Percentiles rank a stretch among this genome's conserved stretches.
Evolutionary conservation across 306 rosid species (phyloP).

Genomic region (Lupinus albus): DNA sequence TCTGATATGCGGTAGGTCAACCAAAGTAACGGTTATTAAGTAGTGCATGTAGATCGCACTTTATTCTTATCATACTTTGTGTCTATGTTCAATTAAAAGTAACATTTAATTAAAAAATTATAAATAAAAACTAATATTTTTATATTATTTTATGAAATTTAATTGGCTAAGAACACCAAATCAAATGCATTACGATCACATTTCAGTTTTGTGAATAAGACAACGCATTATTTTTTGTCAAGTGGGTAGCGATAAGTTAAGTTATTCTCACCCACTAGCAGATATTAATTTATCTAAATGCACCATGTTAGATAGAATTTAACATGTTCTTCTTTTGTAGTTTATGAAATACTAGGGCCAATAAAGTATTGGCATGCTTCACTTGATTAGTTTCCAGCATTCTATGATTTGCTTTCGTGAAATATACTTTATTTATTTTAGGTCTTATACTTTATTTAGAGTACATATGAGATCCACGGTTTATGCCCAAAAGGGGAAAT

Average conservation of each 20-base stretch:
- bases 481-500: conserved; percentile 1
- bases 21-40: no score
- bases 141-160: no score
- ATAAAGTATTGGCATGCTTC: conserved; percentile 28
- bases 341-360: conserved; percentile 3
- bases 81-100: no score
- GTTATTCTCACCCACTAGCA: conserved; percentile 12
- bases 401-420: conserved; percentile 37
- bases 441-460: conserved; percentile 41
- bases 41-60: no score
- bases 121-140: no score
- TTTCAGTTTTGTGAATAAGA: no score
- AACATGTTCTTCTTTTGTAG: conserved; percentile 42
- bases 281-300: conserved; percentile 5
- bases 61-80: no score
- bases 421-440: not conserved
- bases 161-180: no score
- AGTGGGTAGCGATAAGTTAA: conserved; percentile 34
- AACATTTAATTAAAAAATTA: no score
- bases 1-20: no score
- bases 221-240: not conserved
- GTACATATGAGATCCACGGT: conserved; percentile 31
- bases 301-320: conserved; percentile 33
- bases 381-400: conserved; percentile 28
- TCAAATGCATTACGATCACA: no score